A percentile compares a stretch with the other conserved stretches of the same genome.
These are phyloP conservation scores for Zostera marina DNA, from an alignment of 116 monocot genomes.

Conservation along the genomic window DNA sequence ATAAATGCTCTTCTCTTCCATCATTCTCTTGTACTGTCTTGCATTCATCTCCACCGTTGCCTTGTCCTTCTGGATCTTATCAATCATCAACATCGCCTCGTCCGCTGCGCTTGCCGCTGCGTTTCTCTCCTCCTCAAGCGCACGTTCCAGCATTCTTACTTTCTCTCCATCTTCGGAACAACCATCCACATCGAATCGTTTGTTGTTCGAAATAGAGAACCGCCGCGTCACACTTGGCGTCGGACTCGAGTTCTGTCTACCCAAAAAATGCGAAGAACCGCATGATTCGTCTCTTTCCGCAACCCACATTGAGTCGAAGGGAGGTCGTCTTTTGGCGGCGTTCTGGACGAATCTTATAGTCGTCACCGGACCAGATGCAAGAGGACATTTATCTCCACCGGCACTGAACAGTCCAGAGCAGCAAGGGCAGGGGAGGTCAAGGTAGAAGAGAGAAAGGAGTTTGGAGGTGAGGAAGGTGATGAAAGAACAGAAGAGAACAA, in stretches of 20 bases:
- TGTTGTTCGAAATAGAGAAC: constrained; percentile 1
- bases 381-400: constrained; percentile 8
- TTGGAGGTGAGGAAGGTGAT: constrained; percentile 33
- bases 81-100: constrained; percentile 95
- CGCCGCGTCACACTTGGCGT: neutral
- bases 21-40: constrained; percentile 58
- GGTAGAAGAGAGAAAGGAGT: constrained; percentile 35
- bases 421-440: constrained; percentile 50
- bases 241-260: neutral
- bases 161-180: constrained; percentile 1
- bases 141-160: constrained; percentile 23
- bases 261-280: neutral
- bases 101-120: constrained; percentile 73
- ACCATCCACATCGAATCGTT: neutral
- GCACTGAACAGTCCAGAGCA: constrained; percentile 17
- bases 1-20: constrained; percentile 70
- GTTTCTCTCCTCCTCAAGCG: constrained; percentile 74
- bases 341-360: constrained; percentile 22
- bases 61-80: constrained; percentile 80
- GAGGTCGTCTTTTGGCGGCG: constrained; percentile 20
- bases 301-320: constrained; percentile 23
- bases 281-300: neutral
- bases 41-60: constrained; percentile 65
- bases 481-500: constrained; percentile 42
- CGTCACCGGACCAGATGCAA: constrained; percentile 11